Evolutionary conservation across 2,329 filamentous ascomycete genomes (phyloP).

Genomic region (Sporothrix schenckii): DNA sequence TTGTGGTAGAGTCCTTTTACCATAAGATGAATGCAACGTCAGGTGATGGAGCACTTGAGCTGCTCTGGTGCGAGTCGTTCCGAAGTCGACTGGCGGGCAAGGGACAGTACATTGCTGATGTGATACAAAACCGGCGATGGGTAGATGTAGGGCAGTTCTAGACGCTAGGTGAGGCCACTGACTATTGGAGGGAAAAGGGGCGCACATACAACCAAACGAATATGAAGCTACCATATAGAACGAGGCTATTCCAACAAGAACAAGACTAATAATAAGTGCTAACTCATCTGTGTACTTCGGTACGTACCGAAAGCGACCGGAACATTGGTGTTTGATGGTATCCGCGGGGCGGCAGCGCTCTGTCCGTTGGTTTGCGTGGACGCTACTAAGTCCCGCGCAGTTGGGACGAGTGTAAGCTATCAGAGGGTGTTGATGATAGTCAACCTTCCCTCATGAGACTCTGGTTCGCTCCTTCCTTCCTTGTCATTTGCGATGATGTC

Average conservation of each 20-base stretch:
- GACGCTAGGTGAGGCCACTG: not conserved
- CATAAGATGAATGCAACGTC: conserved; percentile 45
- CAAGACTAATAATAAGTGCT: not conserved
- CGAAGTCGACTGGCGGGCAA: conserved; percentile 46
- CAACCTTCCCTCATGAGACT: not conserved
- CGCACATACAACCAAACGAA: not conserved
- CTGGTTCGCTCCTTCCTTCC: not conserved
- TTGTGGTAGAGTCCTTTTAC: conserved; percentile 50
- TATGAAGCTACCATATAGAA: not conserved
- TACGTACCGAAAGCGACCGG: too few relatives aligned
- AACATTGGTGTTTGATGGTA: not conserved
- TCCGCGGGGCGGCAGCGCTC: not conserved
- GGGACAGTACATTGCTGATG: conserved; percentile 48
- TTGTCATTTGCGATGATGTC: not conserved
- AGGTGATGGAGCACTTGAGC: conserved; percentile 50
- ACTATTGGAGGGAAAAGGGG: not conserved
- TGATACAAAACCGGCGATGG: conserved; percentile 48
- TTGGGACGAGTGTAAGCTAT: not conserved
- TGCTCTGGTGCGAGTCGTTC: conserved; percentile 55
- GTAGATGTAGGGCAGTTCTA: conserved; percentile 39
- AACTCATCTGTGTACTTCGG: not conserved
- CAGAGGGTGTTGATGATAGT: not conserved
- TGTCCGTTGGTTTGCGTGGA: not conserved
- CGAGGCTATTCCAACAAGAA: conserved; percentile 11
- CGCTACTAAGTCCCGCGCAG: conserved; percentile 15